Percentiles rank a stretch among this genome's conserved stretches.
Evolutionary conservation across 2,329 filamentous ascomycete species (phyloP).

Genomic region (Neonectria ditissima): DNA sequence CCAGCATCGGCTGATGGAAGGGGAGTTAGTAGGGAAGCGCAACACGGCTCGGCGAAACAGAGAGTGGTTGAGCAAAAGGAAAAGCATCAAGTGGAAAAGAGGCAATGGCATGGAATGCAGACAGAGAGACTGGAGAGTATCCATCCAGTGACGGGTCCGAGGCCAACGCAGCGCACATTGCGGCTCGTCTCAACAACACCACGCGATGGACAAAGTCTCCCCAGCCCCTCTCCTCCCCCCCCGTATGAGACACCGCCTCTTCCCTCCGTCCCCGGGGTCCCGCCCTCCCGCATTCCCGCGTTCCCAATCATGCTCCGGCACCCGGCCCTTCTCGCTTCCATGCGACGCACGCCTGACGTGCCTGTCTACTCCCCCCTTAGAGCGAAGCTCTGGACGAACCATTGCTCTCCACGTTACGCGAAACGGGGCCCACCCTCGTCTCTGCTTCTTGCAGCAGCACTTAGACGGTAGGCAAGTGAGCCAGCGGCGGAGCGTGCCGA

Average conservation of each 20-base stretch:
- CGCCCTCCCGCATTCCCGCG: constrained; percentile 5
- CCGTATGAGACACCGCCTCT: constrained; percentile 24
- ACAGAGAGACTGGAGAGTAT: no score
- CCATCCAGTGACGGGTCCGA: not conserved
- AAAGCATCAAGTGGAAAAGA: not conserved
- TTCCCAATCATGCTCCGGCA: constrained; percentile 7
- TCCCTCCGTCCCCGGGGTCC: not conserved
- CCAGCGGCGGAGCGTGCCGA: constrained; percentile 17
- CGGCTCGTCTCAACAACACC: constrained; percentile 6
- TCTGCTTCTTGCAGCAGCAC: constrained; percentile 9
- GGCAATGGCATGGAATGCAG: not conserved
- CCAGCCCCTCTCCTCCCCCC: not conserved
- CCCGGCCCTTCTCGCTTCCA: constrained; percentile 19
- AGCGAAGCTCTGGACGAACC: constrained; percentile 34
- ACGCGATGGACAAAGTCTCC: constrained; percentile 7
- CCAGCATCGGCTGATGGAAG: constrained; percentile 17
- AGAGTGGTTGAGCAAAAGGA: no score
- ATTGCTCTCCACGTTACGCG: constrained; percentile 36
- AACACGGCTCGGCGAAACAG: not conserved
- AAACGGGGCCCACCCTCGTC: constrained; percentile 8
- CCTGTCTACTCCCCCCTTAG: constrained; percentile 5
- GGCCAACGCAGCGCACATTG: not conserved
- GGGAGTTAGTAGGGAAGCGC: not conserved
- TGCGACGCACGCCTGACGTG: constrained; percentile 31
- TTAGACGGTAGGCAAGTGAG: not conserved